Conservation (phyloP, 78 protist species). For the Speleostelium caveatum region DNA sequence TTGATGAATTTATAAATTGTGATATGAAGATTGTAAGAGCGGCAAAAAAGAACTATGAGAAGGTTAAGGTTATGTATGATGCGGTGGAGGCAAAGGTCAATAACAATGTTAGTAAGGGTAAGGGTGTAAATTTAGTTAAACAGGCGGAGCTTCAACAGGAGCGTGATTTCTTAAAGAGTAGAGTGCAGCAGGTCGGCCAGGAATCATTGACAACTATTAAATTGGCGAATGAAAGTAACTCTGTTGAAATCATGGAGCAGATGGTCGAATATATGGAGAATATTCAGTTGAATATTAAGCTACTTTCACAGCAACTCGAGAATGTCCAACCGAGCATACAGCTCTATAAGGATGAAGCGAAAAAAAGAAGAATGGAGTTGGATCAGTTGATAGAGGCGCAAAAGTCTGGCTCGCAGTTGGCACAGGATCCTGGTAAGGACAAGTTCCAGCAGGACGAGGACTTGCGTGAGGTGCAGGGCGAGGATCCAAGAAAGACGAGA, state of each 20-base stretch:
- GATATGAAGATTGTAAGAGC: slow-evolving; percentile 55
- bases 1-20: slow-evolving; percentile 59
- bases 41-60: slow-evolving; percentile 53
- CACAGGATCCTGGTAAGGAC: neutral
- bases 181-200: slow-evolving; percentile 23
- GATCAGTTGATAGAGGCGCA: slow-evolving; percentile 46
- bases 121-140: slow-evolving; percentile 62
- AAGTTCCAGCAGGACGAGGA: neutral
- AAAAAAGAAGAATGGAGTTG: slow-evolving; percentile 25
- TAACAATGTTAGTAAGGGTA: slow-evolving; percentile 41
- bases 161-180: slow-evolving; percentile 41
- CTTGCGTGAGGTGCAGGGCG: slow-evolving; percentile 36
- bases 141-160: slow-evolving; percentile 76
- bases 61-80: slow-evolving; percentile 49
- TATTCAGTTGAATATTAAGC: slow-evolving; percentile 4
- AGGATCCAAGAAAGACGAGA: slow-evolving; percentile 40
- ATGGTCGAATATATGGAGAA: slow-evolving; percentile 60
- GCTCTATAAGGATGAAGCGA: slow-evolving; percentile 47
- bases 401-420: slow-evolving; percentile 1
- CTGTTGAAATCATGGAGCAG: slow-evolving; percentile 70
- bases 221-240: slow-evolving; percentile 40
- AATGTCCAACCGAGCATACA: slow-evolving; percentile 21
- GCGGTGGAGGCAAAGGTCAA: slow-evolving; percentile 14
- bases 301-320: slow-evolving; percentile 10
- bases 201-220: slow-evolving; percentile 37